Conservation (phyloP, 148 eudicot genomes). For the Cornus suecica region DNA sequence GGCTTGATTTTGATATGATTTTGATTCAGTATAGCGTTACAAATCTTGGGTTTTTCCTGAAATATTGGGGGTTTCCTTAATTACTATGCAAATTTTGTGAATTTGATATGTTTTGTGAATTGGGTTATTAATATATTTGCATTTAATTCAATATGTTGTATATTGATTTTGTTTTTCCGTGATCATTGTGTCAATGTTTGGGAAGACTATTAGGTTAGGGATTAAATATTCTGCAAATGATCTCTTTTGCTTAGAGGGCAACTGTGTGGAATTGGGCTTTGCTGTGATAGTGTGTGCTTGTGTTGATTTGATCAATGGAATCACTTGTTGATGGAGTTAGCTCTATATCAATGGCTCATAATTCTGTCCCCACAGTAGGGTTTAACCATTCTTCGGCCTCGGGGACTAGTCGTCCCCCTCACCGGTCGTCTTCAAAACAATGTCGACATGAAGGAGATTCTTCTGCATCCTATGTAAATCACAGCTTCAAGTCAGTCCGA, state of each 20-base stretch:
- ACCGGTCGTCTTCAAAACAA: not conserved
- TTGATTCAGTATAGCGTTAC: slow-evolving; percentile 5
- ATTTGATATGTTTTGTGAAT: not conserved
- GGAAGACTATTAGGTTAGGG: not conserved
- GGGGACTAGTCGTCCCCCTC: not conserved
- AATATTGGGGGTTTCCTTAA: slow-evolving; percentile 9
- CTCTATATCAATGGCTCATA: not conserved
- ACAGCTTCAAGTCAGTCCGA: slow-evolving; percentile 8
- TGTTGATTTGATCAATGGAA: not conserved
- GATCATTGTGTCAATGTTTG: not conserved
- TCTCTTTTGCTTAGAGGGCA: not conserved
- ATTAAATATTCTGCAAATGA: not conserved
- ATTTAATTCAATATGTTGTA: not conserved
- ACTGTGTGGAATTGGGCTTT: not conserved
- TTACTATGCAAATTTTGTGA: not conserved
- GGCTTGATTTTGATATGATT: not conserved
- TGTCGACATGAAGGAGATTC: not conserved
- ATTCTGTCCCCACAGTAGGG: not conserved
- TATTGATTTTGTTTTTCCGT: not conserved
- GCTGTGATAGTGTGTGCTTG: not conserved
- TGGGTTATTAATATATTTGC: not conserved
- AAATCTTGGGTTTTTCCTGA: slow-evolving; percentile 15
- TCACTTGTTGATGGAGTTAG: not conserved
- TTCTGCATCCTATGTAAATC: slow-evolving; percentile 15
- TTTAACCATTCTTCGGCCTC: not conserved